Evolutionary conservation across 495 filamentous ascomycete genomes (phyloP), one percentile per base, ranked within the genome.

Genomic region (Evansstolkia leycettana): DNA sequence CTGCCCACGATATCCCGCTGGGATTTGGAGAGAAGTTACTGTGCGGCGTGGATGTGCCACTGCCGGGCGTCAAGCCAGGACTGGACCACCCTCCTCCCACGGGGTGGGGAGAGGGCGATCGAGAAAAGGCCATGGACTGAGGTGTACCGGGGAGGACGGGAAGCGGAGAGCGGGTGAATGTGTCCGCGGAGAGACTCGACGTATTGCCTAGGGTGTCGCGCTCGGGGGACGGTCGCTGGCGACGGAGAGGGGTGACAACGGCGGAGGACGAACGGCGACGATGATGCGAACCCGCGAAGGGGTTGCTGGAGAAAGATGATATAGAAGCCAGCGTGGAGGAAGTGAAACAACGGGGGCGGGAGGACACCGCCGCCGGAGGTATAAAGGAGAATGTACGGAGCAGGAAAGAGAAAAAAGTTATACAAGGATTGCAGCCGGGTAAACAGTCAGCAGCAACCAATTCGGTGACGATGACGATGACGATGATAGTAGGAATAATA

Each of bases 1-100:
- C 61, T 19, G 84, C 80, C 87, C 87, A 95, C 15, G 81, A 82
- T 30, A 86, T 63, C 9, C 51, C 46, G 27, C 65, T 65, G 7
- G 72, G 70, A 7, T 48, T 48, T 7, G 6, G 55, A 45, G 66
- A 74, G 7, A 63, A 59, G 26, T 56, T 63, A 14, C 67, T 63
- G 37, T 67, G 59, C 18, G 83, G 82, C 47, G 75, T 84, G 16
- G 78, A 73, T 48, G 70, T 67, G 40, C 79, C 81, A 54, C 78
- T 86, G 27, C 69, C 62, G 32, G 76, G 73, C 31, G 72, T 78
- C 34, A 92, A 66, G 19, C 83, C 84, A 13, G 86, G 86, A 58
- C 78, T 89, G 38, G 83, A 75, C 86, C 87, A 93, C 45, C 84
- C 85, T 48, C 81, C 84, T 45, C 80, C 81, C 42, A n/a, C n/a